Evolutionary conservation across 2,329 filamentous ascomycete genomes (phyloP).

Genomic region (Daldinia sp.): DNA sequence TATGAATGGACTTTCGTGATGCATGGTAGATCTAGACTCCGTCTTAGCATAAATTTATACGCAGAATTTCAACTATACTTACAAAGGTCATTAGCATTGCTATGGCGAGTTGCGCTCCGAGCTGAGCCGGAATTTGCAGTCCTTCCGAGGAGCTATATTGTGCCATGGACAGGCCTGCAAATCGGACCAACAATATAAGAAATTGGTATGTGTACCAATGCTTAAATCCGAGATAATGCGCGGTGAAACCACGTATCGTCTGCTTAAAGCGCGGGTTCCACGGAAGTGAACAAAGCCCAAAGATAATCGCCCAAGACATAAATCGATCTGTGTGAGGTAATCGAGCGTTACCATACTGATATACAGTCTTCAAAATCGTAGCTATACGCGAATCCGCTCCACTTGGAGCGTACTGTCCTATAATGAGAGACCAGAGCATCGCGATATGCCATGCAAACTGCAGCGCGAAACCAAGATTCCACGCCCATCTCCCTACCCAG

Average conservation of each 20-base stretch:
- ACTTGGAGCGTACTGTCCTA: constrained; percentile 29
- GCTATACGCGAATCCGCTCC: constrained; percentile 29
- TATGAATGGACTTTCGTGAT: constrained; percentile 57
- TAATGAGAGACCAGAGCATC: constrained; percentile 43
- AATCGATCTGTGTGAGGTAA: constrained; percentile 54
- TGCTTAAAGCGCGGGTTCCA: constrained; percentile 75
- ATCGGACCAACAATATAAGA: constrained; percentile 64
- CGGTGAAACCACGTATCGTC: constrained; percentile 66
- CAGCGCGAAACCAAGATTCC: constrained; percentile 54
- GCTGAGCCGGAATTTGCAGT: constrained; percentile 51
- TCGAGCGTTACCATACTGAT: constrained; percentile 39
- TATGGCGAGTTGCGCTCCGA: constrained; percentile 64
- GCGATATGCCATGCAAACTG: constrained; percentile 58
- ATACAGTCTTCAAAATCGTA: constrained; percentile 27
- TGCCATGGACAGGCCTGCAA: constrained; percentile 56
- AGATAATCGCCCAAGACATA: constrained; percentile 57
- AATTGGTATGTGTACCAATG: constrained; percentile 74
- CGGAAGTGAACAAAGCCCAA: constrained; percentile 64
- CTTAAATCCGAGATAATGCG: constrained; percentile 66
- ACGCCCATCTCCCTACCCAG: constrained; percentile 54
- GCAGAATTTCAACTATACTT: constrained; percentile 44
- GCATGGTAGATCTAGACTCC: constrained; percentile 54
- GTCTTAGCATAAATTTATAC: constrained; percentile 35
- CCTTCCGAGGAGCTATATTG: constrained; percentile 52
- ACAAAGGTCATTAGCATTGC: constrained; percentile 62